Percentiles rank a stretch among this genome's conserved stretches.
Conservation (phyloP, 129 eudicot genomes). For the Chrysanthemum lavandulifolium region DNA sequence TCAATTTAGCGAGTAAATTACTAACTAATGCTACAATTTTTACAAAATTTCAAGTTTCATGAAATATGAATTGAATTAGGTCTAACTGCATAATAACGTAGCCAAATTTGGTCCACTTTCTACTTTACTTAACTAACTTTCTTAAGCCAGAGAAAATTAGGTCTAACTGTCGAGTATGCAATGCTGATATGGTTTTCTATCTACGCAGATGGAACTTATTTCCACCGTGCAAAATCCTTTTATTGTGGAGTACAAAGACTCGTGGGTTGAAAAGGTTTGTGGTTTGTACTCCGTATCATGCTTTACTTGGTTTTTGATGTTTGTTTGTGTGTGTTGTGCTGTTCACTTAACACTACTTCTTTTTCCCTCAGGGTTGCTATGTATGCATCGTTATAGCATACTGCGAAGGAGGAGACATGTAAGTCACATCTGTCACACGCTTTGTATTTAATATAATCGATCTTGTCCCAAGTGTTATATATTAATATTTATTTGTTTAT, state of each 20-base stretch:
- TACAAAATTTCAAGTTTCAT: no score
- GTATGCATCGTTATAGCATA: slow-evolving; percentile 89
- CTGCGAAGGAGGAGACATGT: slow-evolving; percentile 99
- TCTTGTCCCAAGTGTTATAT: background rate
- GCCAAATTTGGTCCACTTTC: no score
- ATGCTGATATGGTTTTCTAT: slow-evolving; percentile 16
- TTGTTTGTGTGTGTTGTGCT: background rate
- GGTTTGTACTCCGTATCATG: background rate
- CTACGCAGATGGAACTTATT: slow-evolving; percentile 85
- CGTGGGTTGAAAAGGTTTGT: slow-evolving; percentile 98
- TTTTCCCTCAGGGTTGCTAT: slow-evolving; percentile 78
- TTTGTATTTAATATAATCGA: background rate
- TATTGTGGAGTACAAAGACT: slow-evolving; percentile 93
- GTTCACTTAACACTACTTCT: background rate
- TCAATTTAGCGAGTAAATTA: no score
- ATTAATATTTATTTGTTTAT: slow-evolving; percentile 24
- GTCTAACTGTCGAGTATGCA: background rate
- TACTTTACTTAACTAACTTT: no score
- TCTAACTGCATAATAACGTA: no score
- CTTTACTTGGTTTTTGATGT: slow-evolving; percentile 5
- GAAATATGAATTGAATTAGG: no score
- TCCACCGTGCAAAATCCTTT: slow-evolving; percentile 69
- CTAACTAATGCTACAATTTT: no score
- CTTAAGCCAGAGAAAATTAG: background rate
- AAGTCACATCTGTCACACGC: slow-evolving; percentile 28